A percentile compares a stretch with the other conserved stretches of the same genome.
These are phyloP conservation scores for Geranium incanum DNA, from an alignment of 441 rosid species.

Conservation along the genomic window DNA sequence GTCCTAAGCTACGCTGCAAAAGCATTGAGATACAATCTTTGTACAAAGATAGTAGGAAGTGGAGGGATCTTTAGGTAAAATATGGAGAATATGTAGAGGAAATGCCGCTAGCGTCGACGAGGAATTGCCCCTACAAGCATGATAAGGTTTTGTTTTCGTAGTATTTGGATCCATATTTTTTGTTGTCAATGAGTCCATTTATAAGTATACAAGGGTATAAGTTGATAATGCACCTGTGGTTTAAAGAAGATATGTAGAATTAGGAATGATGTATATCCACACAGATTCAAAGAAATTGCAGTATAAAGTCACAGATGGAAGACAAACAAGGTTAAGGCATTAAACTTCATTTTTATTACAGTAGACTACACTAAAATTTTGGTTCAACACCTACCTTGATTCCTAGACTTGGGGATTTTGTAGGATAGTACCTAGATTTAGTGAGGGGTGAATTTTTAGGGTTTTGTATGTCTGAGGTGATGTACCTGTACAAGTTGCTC, in stretches of 20 bases:
- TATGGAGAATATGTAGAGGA: slow-evolving; percentile 21
- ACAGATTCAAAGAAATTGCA: background rate
- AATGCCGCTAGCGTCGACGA: slow-evolving; percentile 28
- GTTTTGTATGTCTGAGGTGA: background rate
- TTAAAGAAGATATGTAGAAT: slow-evolving; percentile 12
- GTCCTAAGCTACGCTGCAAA: slow-evolving; percentile 21
- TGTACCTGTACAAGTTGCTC: background rate
- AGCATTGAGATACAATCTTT: slow-evolving; percentile 20
- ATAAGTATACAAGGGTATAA: background rate
- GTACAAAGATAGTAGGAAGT: slow-evolving; percentile 14
- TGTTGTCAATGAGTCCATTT: slow-evolving; percentile 15
- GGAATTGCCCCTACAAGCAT: slow-evolving; percentile 12
- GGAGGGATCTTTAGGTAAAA: background rate
- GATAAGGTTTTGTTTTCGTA: slow-evolving; percentile 17
- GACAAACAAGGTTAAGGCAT: background rate
- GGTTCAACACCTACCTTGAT: background rate
- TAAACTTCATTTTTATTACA: background rate
- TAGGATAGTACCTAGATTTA: slow-evolving; percentile 21
- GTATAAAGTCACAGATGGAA: background rate
- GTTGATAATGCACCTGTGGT: slow-evolving; percentile 36
- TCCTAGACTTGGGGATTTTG: slow-evolving; percentile 17
- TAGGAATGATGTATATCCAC: slow-evolving; percentile 19
- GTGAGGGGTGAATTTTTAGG: slow-evolving; percentile 28
- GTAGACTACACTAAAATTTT: background rate
- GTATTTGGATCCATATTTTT: slow-evolving; percentile 9